phyloP scores from a whole-genome alignment of 2,329 filamentous ascomycete genomes.

The Xylaria sp. region DNA sequence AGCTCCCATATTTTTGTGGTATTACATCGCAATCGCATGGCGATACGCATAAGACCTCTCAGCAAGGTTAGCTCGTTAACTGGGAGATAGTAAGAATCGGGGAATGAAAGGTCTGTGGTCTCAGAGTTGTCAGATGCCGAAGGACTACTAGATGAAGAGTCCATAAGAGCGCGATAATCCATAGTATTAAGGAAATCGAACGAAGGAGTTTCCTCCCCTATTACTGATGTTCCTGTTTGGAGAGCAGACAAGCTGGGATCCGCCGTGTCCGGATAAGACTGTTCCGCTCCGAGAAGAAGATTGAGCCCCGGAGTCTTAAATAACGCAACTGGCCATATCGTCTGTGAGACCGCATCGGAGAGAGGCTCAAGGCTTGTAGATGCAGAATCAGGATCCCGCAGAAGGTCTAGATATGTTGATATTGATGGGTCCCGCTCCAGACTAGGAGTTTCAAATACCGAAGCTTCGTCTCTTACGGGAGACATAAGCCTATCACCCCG shows the following conservation, averaged over 20 bases:
- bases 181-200: constrained; percentile 5
- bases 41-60: constrained; percentile 60
- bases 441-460: constrained; percentile 4
- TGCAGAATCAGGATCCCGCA: background rate
- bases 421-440: constrained; percentile 1
- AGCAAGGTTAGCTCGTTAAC: constrained; percentile 62
- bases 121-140: constrained; percentile 17
- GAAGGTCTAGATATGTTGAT: background rate
- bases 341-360: background rate
- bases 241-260: background rate
- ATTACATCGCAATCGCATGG: constrained; percentile 57
- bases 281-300: constrained; percentile 15
- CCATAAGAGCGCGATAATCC: constrained; percentile 6
- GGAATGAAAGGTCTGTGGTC: constrained; percentile 47
- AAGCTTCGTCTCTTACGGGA: background rate
- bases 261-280: background rate
- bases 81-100: constrained; percentile 62
- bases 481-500: background rate
- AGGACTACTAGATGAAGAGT: constrained; percentile 21
- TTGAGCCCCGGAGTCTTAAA: background rate
- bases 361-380: background rate
- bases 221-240: background rate
- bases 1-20: constrained; percentile 58
- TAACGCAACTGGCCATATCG: constrained; percentile 2
- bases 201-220: background rate